Evolutionary conservation across 2,329 filamentous ascomycete genomes (phyloP), one percentile per base, ranked within the genome.

Genomic region (Macroventuria anomochaeta): DNA sequence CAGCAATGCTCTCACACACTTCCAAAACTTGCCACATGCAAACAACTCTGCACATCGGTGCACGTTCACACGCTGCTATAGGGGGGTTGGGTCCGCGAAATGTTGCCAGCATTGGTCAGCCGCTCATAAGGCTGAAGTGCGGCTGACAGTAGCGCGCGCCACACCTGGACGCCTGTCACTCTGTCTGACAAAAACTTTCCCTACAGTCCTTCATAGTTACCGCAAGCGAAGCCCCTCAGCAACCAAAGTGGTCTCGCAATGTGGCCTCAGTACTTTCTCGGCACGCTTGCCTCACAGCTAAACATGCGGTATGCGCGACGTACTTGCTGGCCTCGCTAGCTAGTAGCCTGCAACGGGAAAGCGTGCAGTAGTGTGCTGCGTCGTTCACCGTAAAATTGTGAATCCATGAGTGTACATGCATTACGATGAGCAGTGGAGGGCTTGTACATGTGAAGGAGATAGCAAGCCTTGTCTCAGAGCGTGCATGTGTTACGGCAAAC

Each of bases 321-420:
- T 29, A 34, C 25, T 21, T 13, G 17, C 32, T 13, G 29, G 23
- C 13, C 11, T 31, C 31, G 37, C 3, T 33, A 26, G 39, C 44
- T 54, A 46, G 44, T 40, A 25, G 13, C 29, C 44, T 40, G 34
- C 39, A 44, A 48, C 28, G 44, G 49, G 32, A 44, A 53, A 43
- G 44, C 46, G 44, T 37, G 46, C 44, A 44, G 44, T 54, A 54
- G 51, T 46, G 51, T 39, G 38, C 38, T 31, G 38, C 37, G 17
- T 26, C 44, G 17, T 54, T 54, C 51, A 54, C 51, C 51, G 51
- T 54, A 49, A 39, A 49, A 46, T 49, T 36, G 39, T 48, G 26
- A 20, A 31, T 37, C 15, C 11, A n/a, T 7, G 32, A 20, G 23
- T 48, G 39, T 53, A 39, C 33, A 31, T 38, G 38, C 28, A 25